Evolutionary conservation across 306 rosid genomes (phyloP), one percentile per base, ranked within the genome.

Genomic region (Cucumis sativus): DNA sequence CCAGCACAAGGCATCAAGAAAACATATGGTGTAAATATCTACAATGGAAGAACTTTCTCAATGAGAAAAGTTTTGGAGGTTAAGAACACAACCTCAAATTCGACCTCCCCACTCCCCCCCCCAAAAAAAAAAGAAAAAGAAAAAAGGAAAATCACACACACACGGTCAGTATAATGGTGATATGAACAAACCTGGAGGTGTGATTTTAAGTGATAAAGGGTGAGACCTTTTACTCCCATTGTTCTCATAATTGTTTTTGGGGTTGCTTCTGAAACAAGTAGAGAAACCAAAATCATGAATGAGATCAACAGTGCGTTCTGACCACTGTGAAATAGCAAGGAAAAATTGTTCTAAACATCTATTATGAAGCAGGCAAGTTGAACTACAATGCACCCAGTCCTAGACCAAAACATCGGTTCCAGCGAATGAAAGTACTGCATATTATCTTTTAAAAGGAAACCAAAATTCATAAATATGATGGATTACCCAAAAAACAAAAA

Each of bases 211-310:
- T 88, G 91, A 83, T 88, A 88, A 57, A 88, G 91, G 30, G 91
- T 88, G 37, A 88, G 87, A 69, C 91, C 91, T 80, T 88, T 88
- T 41, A 88, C 87, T 80, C 89, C 91, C 89, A 88, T 88, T 51
- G 91, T 88, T 82, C 87, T 85, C 91, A 88, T 81, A 69, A 88
- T 88, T 17, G 87, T 82, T 83, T 88, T 88, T 0, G 91, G 91
- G 6, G 91, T 88, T 37, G 91, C 91, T 79, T 88, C 91, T 88
- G 91, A 78, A 74, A 81, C 39, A n/a, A 40, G 45, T 21, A 57
- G 55, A 60, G 33, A 72, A 57, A 79, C 57, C 52, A 43, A 65
- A 64, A 77, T 33, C 82, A 57, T 16, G 76, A 72, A 37, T 25
- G 30, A 13, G 21, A 30, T 67, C 70, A 72, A 60, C 63, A 66